Evolutionary conservation across 1,139 yeast genomes (phyloP), one percentile per base, ranked within the genome.

Genomic region (Pichia inconspicua): DNA sequence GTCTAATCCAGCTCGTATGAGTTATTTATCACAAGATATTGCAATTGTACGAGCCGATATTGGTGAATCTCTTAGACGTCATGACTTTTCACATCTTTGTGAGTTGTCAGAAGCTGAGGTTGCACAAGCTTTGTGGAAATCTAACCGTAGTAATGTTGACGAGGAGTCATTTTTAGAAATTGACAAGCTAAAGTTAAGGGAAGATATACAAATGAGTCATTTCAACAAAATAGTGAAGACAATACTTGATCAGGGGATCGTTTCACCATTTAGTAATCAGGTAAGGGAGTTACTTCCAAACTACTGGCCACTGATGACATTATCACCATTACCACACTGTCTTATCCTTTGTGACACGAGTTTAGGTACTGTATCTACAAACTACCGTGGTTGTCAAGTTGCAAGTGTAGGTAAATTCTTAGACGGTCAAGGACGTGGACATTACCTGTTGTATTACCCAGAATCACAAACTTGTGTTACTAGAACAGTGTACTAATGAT

Each of bases 1-100:
- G 0, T 72, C 84, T 2, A 92, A 92, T 60, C 98, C 98, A 1
- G 70, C 82, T 32, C 71, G 95, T 46, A 66, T 92, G 50, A 80
- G 76, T 37, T 92, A 90, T 60, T 68, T 90, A 37, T 78, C 95
- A 1, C 96, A 89, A 62, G 97, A 92, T 58, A 75, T 92, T 32
- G 80, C 83, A 0, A 58, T 92, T 2, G 71, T 79, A 43, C 74
- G 94, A 52, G 96, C 89, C 60, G 86, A 88, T 49, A 57, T 83
- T 36, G 82, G 84, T 50, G 77, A 74, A 30, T 74, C 90, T 55
- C 72, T 92, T 50, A 78, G 85, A 55, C 70, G 95, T 50, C 81
- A 86, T 59, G 82, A 81, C 53, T 71, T 87, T 2, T 61, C 74
- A 4, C 79, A 83, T 59, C 72, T 79, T 30, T 51, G 43, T 40